Percentiles rank a stretch among this genome's conserved stretches.
These are phyloP conservation scores for Dittrichia graveolens DNA, from an alignment of 129 eudicot species.

Conservation along the genomic window DNA sequence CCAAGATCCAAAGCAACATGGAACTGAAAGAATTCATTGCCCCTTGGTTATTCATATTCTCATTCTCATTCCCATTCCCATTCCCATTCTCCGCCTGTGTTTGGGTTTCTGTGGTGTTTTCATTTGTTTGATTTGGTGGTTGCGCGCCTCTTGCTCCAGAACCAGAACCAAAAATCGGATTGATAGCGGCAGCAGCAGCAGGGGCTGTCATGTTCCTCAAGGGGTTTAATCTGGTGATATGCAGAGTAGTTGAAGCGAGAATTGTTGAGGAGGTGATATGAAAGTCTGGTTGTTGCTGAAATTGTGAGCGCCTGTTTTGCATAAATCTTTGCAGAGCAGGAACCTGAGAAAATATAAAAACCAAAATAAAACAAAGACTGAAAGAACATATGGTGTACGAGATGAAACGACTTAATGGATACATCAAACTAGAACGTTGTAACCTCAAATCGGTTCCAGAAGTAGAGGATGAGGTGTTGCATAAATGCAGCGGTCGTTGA, in stretches of 20 bases:
- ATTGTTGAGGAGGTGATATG: slow-evolving; percentile 94
- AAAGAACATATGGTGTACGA: no score
- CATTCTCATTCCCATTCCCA: slow-evolving; percentile 36
- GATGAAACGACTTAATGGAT: neutral
- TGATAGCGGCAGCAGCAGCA: neutral
- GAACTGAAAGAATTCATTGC: slow-evolving; percentile 84
- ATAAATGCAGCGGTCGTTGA: slow-evolving; percentile 94
- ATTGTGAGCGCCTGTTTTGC: slow-evolving; percentile 80
- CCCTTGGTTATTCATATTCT: slow-evolving; percentile 60
- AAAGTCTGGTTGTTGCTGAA: slow-evolving; percentile 94
- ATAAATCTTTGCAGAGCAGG: slow-evolving; percentile 95
- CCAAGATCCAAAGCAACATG: slow-evolving; percentile 79
- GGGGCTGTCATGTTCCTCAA: slow-evolving; percentile 50
- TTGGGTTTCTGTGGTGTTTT: slow-evolving; percentile 45
- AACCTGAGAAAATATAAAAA: slow-evolving; percentile 48
- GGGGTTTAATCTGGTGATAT: slow-evolving; percentile 79
- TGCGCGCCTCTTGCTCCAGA: slow-evolving; percentile 38
- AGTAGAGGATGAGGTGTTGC: slow-evolving; percentile 96
- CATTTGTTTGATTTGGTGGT: slow-evolving; percentile 44
- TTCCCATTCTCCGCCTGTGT: slow-evolving; percentile 39
- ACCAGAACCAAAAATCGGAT: slow-evolving; percentile 27
- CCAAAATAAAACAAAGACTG: neutral
- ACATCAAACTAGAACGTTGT: neutral
- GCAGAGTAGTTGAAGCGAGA: slow-evolving; percentile 94
- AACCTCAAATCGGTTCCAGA: slow-evolving; percentile 98